Evolutionary conservation across 2,329 filamentous ascomycete species (phyloP), one percentile per base, ranked within the genome.

Genomic region (Curvularia eragrostidis): DNA sequence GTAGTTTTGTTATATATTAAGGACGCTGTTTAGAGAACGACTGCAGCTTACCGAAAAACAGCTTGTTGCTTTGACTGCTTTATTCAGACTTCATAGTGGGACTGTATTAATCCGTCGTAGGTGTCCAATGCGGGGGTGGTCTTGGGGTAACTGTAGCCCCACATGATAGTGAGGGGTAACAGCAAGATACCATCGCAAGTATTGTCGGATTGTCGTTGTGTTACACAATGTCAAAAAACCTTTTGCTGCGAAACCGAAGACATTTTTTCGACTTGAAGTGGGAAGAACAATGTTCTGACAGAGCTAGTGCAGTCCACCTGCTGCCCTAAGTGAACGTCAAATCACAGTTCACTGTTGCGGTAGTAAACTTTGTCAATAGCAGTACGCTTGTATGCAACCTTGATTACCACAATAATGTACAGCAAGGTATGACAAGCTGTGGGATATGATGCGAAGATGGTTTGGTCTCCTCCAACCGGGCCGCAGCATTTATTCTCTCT

Each of bases 71-170:
- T 39, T 10, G 19, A 26, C 18, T 46, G 2, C 13, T 3, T 5
- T 38, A 24, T 39, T 38, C 10, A 12, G 4, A 10, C 32, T 18
- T 19, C 30, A 24, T 21, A 9, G 19, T 41, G 51, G 34, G 8
- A 28, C 34, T 26, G 49, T 12, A 34, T 48, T 21, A 2, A 42
- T 48, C 49, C 49, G 42, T 32, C 21, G 34, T 36, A 54, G 18
- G 13, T 30, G 18, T 19, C 23, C 15, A 18, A 21, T 57, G 50
- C 44, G 54, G 54, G 23, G 54, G 49, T 48, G 23, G 26, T 42
- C 24, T 48, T 38, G 49, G 49, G 36, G 50, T 57, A 57, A 24
- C 21, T 36, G 5, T 32, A 43, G 54, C 54, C 54, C 54, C 54
- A 54, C 54, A 57, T 47, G 21, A 48, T 7, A 23, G 24, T 48